Conservation (phyloP, 176 grass and related monocot genomes). For the Aegilops bicornis region DNA sequence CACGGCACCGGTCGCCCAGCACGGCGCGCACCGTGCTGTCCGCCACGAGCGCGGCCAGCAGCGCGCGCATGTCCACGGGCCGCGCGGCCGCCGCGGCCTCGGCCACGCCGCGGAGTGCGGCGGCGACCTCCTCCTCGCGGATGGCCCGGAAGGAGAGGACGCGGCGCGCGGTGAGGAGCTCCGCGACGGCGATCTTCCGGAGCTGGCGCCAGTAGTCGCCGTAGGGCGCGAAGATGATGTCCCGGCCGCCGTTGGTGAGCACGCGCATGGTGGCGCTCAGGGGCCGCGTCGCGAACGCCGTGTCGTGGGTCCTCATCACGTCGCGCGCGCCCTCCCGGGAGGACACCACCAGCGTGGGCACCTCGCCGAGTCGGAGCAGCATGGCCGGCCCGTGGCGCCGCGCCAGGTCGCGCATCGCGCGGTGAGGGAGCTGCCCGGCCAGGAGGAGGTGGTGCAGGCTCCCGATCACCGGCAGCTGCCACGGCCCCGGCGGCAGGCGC, state of each 20-base stretch:
- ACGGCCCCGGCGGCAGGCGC: background rate
- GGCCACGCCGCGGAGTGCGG: background rate
- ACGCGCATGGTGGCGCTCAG: background rate
- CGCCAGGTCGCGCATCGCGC: background rate
- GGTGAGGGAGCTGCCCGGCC: background rate
- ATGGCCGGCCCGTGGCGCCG: background rate
- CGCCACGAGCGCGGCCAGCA: background rate
- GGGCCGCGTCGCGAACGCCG: background rate
- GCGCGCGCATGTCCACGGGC: background rate
- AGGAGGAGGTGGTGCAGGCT: background rate
- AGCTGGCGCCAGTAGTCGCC: conserved; percentile 63
- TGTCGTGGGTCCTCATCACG: background rate
- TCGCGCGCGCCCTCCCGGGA: background rate
- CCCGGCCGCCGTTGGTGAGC: background rate
- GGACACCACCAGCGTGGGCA: background rate
- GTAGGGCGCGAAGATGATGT: conserved; percentile 63
- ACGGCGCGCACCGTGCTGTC: background rate
- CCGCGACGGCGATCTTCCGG: background rate
- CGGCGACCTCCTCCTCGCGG: background rate
- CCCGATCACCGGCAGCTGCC: background rate
- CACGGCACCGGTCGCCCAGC: background rate
- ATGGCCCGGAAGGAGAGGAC: background rate
- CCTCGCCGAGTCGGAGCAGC: background rate
- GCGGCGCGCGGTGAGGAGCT: background rate
- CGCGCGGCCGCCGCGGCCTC: no score